Evolutionary conservation across 352 stramenopile species (phyloP).

Genomic region (Phytopythium delawarense): DNA sequence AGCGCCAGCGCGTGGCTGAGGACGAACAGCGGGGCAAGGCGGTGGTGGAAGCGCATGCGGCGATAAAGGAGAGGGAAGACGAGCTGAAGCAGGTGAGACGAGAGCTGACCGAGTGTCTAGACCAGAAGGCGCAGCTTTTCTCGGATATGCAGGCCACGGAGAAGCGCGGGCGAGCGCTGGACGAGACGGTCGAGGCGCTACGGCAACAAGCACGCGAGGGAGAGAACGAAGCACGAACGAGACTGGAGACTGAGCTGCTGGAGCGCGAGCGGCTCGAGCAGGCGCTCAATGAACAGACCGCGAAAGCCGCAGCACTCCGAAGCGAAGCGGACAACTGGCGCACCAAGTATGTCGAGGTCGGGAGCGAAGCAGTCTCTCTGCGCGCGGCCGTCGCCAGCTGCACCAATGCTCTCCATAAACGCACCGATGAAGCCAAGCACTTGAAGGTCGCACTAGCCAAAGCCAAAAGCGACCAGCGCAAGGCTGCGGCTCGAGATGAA

Average conservation of each 20-base stretch:
- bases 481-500: neutral
- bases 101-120: neutral
- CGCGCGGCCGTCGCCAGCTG: neutral
- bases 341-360: neutral
- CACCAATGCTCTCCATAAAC: neutral
- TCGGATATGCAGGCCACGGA: neutral
- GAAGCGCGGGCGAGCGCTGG: neutral
- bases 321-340: neutral
- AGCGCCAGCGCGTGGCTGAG: neutral
- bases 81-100: neutral
- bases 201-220: neutral
- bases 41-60: neutral
- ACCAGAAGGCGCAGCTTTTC: neutral
- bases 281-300: neutral
- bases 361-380: neutral
- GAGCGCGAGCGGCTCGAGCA: neutral
- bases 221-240: neutral
- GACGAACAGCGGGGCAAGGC: neutral
- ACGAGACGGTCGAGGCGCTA: neutral
- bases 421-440: neutral
- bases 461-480: neutral
- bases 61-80: neutral
- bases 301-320: neutral
- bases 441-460: slow-evolving; percentile 3
- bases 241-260: neutral